These are phyloP conservation scores for Tetrapisispora namnaoensis DNA, from an alignment of 805 yeast genomes.

Conservation along the genomic window DNA sequence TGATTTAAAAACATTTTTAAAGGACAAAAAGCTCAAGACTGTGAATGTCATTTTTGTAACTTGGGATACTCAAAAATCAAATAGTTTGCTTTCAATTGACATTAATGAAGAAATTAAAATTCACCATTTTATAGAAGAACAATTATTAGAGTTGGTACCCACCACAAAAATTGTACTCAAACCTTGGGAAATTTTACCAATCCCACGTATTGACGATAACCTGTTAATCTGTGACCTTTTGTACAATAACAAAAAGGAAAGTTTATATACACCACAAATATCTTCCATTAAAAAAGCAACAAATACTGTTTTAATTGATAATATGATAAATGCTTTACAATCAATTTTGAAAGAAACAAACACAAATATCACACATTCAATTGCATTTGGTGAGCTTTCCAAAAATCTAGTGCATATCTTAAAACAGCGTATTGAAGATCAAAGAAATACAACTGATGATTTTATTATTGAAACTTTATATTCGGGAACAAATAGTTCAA, in stretches of 20 bases:
- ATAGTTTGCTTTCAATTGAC: slow-evolving; percentile 4
- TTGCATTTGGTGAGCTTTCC: slow-evolving; percentile 21
- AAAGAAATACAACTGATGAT: slow-evolving; percentile 9
- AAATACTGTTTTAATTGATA: slow-evolving; percentile 19
- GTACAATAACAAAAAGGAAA: slow-evolving; percentile 18
- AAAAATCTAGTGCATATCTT: slow-evolving; percentile 12
- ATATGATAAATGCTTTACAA: slow-evolving; percentile 20
- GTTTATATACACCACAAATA: slow-evolving; percentile 17
- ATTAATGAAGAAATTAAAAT: not conserved
- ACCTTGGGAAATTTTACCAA: slow-evolving; percentile 20
- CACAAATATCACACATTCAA: slow-evolving; percentile 18
- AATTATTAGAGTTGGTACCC: slow-evolving; percentile 5
- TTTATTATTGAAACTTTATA: slow-evolving; percentile 24
- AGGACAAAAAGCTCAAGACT: not conserved
- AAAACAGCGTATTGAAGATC: slow-evolving; percentile 9
- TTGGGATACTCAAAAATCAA: slow-evolving; percentile 12
- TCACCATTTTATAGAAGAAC: slow-evolving; percentile 19
- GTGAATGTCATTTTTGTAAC: slow-evolving; percentile 10
- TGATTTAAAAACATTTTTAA: slow-evolving; percentile 4
- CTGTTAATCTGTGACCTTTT: slow-evolving; percentile 16
- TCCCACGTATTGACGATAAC: slow-evolving; percentile 22
- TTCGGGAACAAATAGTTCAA: slow-evolving; percentile 32
- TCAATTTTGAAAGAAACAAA: slow-evolving; percentile 15
- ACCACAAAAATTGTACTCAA: slow-evolving; percentile 5
- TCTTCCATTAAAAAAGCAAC: slow-evolving; percentile 18